Percentiles rank a stretch among this genome's conserved stretches.
Conservation (phyloP, 2,329 filamentous ascomycete genomes). For the Monosporascus sp. region DNA sequence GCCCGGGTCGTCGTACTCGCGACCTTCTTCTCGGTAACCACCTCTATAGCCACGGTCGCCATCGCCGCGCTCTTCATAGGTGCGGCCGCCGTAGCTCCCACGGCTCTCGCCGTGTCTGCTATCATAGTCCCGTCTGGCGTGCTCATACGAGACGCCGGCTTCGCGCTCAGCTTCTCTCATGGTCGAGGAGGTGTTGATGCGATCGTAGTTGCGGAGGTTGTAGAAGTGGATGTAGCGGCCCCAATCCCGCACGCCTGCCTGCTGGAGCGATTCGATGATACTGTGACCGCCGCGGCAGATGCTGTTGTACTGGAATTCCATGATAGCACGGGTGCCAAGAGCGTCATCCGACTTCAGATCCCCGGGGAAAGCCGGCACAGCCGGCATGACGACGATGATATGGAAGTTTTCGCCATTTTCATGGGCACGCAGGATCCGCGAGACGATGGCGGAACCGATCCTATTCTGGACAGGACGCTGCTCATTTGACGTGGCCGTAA, state of each 20-base stretch:
- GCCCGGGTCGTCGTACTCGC: slow-evolving; percentile 5
- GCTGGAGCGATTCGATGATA: slow-evolving; percentile 67
- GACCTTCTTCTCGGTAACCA: slow-evolving; percentile 5
- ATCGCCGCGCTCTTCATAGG: slow-evolving; percentile 20
- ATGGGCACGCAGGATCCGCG: slow-evolving; percentile 68
- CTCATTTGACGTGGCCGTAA: slow-evolving; percentile 67
- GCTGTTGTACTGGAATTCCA: slow-evolving; percentile 80
- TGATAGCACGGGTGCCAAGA: slow-evolving; percentile 75
- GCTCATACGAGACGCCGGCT: slow-evolving; percentile 63
- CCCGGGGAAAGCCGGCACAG: slow-evolving; percentile 77
- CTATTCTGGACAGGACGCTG: slow-evolving; percentile 72
- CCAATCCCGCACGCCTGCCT: slow-evolving; percentile 62
- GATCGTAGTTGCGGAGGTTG: slow-evolving; percentile 79
- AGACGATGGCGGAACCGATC: slow-evolving; percentile 73
- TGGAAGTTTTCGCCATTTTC: slow-evolving; percentile 62
- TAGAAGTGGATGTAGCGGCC: slow-evolving; percentile 75
- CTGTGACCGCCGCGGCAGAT: slow-evolving; percentile 73
- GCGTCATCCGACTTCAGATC: slow-evolving; percentile 69
- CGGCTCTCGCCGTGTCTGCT: slow-evolving; percentile 40
- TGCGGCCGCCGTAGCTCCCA: slow-evolving; percentile 23
- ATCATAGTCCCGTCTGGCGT: slow-evolving; percentile 60
- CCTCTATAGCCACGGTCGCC: slow-evolving; percentile 17
- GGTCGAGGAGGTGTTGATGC: slow-evolving; percentile 65
- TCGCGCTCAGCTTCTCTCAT: slow-evolving; percentile 57
- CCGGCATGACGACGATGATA: slow-evolving; percentile 72